Evolutionary conservation across 2,329 filamentous ascomycete species (phyloP).

Genomic region (Botrytis fragariae): DNA sequence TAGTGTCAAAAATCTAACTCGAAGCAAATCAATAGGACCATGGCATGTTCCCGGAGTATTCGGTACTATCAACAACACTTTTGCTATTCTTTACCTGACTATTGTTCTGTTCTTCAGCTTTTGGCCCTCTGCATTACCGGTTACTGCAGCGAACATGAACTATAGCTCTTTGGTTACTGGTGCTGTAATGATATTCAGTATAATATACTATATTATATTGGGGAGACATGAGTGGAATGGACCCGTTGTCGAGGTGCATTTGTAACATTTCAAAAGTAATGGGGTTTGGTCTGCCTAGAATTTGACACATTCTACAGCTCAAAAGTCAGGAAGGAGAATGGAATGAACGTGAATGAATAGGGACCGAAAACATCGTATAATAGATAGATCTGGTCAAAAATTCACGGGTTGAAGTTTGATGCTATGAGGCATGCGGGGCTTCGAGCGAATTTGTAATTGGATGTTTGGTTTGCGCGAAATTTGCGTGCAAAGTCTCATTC

Average conservation of each 20-base stretch:
- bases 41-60: conserved; percentile 36
- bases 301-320: neutral
- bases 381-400: neutral
- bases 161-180: conserved; percentile 33
- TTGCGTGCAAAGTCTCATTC: neutral
- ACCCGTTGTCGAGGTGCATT: neutral
- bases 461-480: neutral
- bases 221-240: neutral
- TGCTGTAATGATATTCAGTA: conserved; percentile 13
- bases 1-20: neutral
- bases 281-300: neutral
- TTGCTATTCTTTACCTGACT: conserved; percentile 44
- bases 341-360: neutral
- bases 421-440: neutral
- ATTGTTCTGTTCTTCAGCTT: conserved; percentile 45
- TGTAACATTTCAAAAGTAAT: neutral
- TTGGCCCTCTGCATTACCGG: conserved; percentile 43
- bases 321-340: neutral
- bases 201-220: conserved; percentile 14
- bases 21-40: neutral
- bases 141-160: conserved; percentile 47
- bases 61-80: conserved; percentile 44
- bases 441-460: neutral
- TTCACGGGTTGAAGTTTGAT: neutral
- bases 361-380: neutral